phyloP scores from a whole-genome alignment of 225 moss, liverwort and hornwort genomes.

The Physcomitrium patens region DNA sequence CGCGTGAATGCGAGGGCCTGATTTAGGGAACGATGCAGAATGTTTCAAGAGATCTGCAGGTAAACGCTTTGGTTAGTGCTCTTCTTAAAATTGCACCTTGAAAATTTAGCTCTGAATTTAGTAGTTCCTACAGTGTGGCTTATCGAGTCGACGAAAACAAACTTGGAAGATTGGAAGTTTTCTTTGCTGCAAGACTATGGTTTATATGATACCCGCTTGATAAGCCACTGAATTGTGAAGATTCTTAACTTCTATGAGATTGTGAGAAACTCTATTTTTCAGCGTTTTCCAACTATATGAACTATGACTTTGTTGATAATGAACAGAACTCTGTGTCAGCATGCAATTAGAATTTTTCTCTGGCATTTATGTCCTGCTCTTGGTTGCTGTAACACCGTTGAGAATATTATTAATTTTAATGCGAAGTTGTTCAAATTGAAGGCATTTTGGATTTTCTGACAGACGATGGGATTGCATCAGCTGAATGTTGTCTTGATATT shows the following conservation, averaged over 20 bases:
- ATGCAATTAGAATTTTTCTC: neutral
- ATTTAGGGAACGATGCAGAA: conserved; percentile 54
- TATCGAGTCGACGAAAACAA: conserved; percentile 5
- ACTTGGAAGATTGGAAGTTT: conserved; percentile 2
- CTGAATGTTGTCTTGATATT: conserved; percentile 19
- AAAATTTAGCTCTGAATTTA: neutral
- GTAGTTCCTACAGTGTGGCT: neutral
- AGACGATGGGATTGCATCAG: conserved; percentile 14
- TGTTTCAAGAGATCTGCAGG: conserved; percentile 43
- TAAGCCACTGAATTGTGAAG: conserved; percentile 8
- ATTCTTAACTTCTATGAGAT: conserved; percentile 2
- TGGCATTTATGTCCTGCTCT: too few species aligned
- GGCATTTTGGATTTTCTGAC: conserved; percentile 7
- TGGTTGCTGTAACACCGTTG: too few species aligned
- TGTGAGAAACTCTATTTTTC: neutral
- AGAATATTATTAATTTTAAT: too few species aligned
- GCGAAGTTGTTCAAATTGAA: neutral
- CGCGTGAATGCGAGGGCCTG: conserved; percentile 40
- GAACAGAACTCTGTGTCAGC: neutral
- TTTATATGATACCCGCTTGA: neutral
- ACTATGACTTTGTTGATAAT: neutral
- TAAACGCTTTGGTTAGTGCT: conserved; percentile 11
- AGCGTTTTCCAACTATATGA: neutral
- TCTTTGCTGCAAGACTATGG: neutral
- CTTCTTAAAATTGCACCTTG: conserved; percentile 5